Base-by-base conservation (phyloP, 176 grass and related monocot species). In the Oryza glumipatula region DNA sequence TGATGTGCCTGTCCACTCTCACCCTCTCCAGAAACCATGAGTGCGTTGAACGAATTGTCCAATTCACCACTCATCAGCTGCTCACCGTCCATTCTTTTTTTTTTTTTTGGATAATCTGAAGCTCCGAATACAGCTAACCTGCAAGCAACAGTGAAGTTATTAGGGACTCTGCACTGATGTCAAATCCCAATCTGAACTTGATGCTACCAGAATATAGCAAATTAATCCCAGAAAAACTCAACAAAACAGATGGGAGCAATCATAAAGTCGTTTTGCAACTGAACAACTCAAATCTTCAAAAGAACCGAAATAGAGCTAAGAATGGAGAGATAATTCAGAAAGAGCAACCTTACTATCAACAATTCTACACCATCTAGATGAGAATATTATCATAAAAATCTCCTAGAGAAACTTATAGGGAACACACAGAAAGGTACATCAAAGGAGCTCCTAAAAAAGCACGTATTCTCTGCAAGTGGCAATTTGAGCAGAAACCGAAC, bases 1-100 rank as follows among this genome's bases (percentile, higher is more conserved):
- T 75, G 81, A 36, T 84, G 89, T 67, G 73, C 49, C 36, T 76
- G 76, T 30, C 54, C 82, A 81, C 54, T 88, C 68, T 83, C 82
- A 4, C 74, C 2, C 1, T 56, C 76, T 60, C 73, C 49, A 9
- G 72, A 88, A 58, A 92, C 86, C 81, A 96, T 86, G 4, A 88
- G 86, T 17, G 61, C 76, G 47, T 91, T 46, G 46, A 95, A 90
- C 84, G 85, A 98, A 49, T 30, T 74, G 85, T 90, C 89, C 72
- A 93, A 64, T 46, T 90, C 83, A 28, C 73, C 89, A 41, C 61
- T 84, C 24, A n/a, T 23, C n/a, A 41, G 33, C 38, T 52, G 76
- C 17, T 46, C 68, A 60, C 44, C 56, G 68, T 93, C 88, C 95
- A 98, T 58, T 19, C 6, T 94, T 74, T 92, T 79, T 30, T 28